A percentile compares a stretch with the other conserved stretches of the same genome.
Evolutionary conservation across 108 stramenopile species (phyloP).

Genomic region (Fragilariopsis cylindrus): DNA sequence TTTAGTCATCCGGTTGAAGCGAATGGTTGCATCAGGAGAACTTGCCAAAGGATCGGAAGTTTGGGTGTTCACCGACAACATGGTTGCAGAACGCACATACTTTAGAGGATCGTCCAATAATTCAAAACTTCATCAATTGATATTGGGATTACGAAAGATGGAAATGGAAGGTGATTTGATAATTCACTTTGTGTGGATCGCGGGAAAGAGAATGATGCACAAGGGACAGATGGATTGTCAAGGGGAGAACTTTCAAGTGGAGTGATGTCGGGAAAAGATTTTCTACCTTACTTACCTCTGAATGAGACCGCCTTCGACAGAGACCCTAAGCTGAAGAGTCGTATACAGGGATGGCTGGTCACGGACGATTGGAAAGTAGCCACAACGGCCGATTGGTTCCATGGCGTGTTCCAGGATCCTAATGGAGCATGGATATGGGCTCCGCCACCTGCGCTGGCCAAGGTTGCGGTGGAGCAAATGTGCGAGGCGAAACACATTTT

Average conservation of each 20-base stretch:
- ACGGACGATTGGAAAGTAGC: constrained; percentile 1
- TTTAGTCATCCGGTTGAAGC: constrained; percentile 37
- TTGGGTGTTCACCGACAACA: constrained; percentile 58
- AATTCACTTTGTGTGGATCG: constrained; percentile 32
- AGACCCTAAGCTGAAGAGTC: constrained; percentile 22
- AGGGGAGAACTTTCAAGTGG: constrained; percentile 32
- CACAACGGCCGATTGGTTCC: constrained; percentile 30
- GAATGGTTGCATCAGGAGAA: constrained; percentile 12
- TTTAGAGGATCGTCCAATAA: constrained; percentile 41
- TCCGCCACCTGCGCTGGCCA: constrained; percentile 39
- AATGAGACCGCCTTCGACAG: constrained; percentile 27
- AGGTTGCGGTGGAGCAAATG: constrained; percentile 31
- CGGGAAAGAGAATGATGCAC: constrained; percentile 49
- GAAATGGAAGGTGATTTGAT: constrained; percentile 17
- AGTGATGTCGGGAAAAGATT: constrained; percentile 21
- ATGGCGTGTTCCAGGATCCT: background rate
- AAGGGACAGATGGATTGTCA: constrained; percentile 43
- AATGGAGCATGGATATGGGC: constrained; percentile 27
- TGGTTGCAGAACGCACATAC: constrained; percentile 36
- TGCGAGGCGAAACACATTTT: constrained; percentile 35
- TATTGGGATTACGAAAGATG: constrained; percentile 30
- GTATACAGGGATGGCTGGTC: constrained; percentile 9
- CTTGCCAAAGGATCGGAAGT: constrained; percentile 27
- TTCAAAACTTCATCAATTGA: constrained; percentile 25
- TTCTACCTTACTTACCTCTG: constrained; percentile 35